Evolutionary conservation across 441 rosid species (phyloP), one percentile per base, ranked within the genome.

Genomic region (Erysimum cheiri): DNA sequence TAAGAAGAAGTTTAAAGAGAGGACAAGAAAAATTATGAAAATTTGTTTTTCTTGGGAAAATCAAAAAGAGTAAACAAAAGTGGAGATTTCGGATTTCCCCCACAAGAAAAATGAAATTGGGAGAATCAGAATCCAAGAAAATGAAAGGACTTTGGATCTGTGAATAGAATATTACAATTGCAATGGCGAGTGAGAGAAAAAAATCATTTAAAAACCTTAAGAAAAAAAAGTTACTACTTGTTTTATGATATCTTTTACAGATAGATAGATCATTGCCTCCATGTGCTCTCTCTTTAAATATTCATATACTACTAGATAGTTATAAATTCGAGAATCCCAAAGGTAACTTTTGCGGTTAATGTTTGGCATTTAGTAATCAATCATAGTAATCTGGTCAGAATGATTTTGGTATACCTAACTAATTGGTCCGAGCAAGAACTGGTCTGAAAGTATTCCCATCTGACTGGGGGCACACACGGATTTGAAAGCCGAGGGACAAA

Each of bases 111-210:
- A 13, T 40, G 75, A 70, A 68, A 53, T 17, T 17, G 24, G 24
- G 32, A 57, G 78, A 70, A 64, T 54, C 35, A 70, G 82, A 78
- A 83, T 75, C 84, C 87, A 75, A 82, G 81, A 80, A 80, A 61
- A 49, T 54, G 66, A 64, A 9, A 46, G 63, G 36, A 28, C 64
- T 73, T 78, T 80, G 91, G 91, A 84, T 80, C 87, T 59, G 71
- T 69, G 67, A 22, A 22, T 22, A 22, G 24, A 22, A 22, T 22
- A 22, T 22, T 22, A 53, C 35, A 50, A 19, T 10, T 29, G 63
- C 41, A 41, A 54, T 49, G 60, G 47, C 2, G 52, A 73, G 39
- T 32, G 77, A 24, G 49, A 19, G 32, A 39, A 48, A 17, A 47
- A 8, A 56, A 11, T 71, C 32, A 71, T 46, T 24, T 11, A 12